phyloP scores from a whole-genome alignment of 106 monocot species.

The Posidonia australis region DNA sequence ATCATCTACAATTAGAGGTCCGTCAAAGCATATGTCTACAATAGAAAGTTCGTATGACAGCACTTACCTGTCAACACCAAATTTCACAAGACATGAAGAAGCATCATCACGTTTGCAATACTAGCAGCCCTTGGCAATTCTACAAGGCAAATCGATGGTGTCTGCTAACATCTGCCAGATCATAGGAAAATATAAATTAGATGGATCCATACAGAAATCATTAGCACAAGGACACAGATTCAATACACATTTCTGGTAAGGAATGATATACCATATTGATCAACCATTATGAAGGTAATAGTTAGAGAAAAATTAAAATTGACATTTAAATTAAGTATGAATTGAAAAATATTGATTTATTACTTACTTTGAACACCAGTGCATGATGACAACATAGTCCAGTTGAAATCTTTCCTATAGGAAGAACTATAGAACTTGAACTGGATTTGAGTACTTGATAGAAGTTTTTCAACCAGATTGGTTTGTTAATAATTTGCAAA shows the following conservation, averaged over 20 bases:
- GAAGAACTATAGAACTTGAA: slow-evolving; percentile 60
- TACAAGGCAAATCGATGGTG: slow-evolving; percentile 72
- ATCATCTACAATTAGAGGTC: too few species aligned
- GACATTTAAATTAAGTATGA: too few species aligned
- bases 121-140: slow-evolving; percentile 85
- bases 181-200: neutral
- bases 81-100: slow-evolving; percentile 79
- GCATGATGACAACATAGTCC: slow-evolving; percentile 89
- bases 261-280: too few species aligned
- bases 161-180: slow-evolving; percentile 66
- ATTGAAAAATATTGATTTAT: too few species aligned
- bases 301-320: too few species aligned
- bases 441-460: slow-evolving; percentile 32
- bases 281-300: too few species aligned
- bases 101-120: slow-evolving; percentile 74
- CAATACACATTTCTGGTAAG: too few species aligned
- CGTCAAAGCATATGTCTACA: too few species aligned
- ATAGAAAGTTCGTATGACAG: too few species aligned
- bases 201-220: too few species aligned
- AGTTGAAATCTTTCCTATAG: slow-evolving; percentile 58
- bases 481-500: too few species aligned
- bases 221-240: too few species aligned
- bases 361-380: slow-evolving; percentile 78
- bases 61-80: slow-evolving; percentile 78
- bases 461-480: slow-evolving; percentile 54